Conservation (phyloP, 768 basidiomycete species). For the Boletus rubropictus region DNA sequence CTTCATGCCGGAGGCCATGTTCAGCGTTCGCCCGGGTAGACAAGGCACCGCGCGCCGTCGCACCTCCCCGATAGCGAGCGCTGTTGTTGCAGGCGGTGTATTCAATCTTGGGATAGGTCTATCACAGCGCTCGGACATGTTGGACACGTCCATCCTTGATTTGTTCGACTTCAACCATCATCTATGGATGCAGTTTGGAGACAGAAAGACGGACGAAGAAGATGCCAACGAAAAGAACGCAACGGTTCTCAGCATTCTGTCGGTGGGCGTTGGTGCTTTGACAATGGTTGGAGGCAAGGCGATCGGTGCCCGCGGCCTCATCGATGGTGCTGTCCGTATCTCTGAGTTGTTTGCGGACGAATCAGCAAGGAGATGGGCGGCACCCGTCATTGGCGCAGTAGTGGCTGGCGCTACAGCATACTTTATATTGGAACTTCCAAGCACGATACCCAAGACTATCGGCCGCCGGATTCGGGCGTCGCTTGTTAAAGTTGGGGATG, state of each 20-base stretch:
- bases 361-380: slow-evolving; percentile 77
- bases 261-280: slow-evolving; percentile 77
- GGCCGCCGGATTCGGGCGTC: slow-evolving; percentile 75
- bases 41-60: slow-evolving; percentile 35
- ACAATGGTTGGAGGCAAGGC: slow-evolving; percentile 86
- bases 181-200: slow-evolving; percentile 65
- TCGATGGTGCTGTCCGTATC: slow-evolving; percentile 74
- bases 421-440: slow-evolving; percentile 81
- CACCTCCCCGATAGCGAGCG: slow-evolving; percentile 33
- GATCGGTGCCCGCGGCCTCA: slow-evolving; percentile 64
- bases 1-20: slow-evolving; percentile 99
- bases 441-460: slow-evolving; percentile 81
- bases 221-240: slow-evolving; percentile 38
- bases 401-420: slow-evolving; percentile 73
- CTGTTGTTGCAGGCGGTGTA: slow-evolving; percentile 70
- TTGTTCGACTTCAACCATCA: slow-evolving; percentile 83
- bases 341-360: slow-evolving; percentile 79
- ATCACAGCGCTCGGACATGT: slow-evolving; percentile 68
- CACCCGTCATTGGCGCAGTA: slow-evolving; percentile 74
- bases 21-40: slow-evolving; percentile 50
- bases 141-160: slow-evolving; percentile 77
- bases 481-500: slow-evolving; percentile 44
- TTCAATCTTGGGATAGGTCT: slow-evolving; percentile 81
- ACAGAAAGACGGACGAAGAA: slow-evolving; percentile 30
- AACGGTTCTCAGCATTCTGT: slow-evolving; percentile 66